Conservation (phyloP, 768 basidiomycete species). For the Rhodotorula sphaerocarpa region DNA sequence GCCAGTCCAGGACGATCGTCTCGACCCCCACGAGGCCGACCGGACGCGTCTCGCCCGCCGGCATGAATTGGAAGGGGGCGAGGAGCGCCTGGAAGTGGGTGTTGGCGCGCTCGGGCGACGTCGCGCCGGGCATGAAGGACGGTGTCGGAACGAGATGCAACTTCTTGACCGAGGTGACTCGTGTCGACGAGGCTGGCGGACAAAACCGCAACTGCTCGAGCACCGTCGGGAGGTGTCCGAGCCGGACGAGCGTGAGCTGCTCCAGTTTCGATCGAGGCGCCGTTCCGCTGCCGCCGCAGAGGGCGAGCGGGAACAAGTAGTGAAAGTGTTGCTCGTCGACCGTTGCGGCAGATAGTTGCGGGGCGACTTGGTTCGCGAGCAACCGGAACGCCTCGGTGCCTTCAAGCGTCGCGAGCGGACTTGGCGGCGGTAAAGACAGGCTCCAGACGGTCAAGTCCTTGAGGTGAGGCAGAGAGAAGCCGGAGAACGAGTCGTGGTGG, state of each 20-base stretch:
- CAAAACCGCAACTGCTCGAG: not conserved
- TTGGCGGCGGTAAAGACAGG: constrained; percentile 19
- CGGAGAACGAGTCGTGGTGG: constrained; percentile 19
- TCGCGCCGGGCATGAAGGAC: constrained; percentile 11
- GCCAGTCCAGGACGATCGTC: constrained; percentile 9
- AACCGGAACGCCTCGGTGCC: constrained; percentile 9
- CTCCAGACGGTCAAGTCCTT: not conserved
- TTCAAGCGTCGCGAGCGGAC: constrained; percentile 14
- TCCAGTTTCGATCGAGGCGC: not conserved
- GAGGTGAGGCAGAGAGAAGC: constrained; percentile 8
- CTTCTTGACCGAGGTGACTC: not conserved
- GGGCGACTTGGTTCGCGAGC: not conserved
- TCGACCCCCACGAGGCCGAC: not conserved
- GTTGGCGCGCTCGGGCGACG: constrained; percentile 14
- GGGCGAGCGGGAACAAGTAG: constrained; percentile 4
- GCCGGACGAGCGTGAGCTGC: constrained; percentile 6
- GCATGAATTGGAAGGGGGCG: not conserved
- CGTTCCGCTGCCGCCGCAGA: not conserved
- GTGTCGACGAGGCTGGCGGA: not conserved
- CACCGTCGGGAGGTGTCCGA: not conserved
- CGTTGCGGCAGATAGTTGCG: not conserved
- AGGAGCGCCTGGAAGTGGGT: constrained; percentile 23
- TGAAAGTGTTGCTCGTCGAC: constrained; percentile 21
- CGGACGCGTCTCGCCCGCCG: not conserved
- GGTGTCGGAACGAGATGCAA: constrained; percentile 9